phyloP scores from a whole-genome alignment of 2,329 filamentous ascomycete genomes.

The Pestalotiopsis sp. region DNA sequence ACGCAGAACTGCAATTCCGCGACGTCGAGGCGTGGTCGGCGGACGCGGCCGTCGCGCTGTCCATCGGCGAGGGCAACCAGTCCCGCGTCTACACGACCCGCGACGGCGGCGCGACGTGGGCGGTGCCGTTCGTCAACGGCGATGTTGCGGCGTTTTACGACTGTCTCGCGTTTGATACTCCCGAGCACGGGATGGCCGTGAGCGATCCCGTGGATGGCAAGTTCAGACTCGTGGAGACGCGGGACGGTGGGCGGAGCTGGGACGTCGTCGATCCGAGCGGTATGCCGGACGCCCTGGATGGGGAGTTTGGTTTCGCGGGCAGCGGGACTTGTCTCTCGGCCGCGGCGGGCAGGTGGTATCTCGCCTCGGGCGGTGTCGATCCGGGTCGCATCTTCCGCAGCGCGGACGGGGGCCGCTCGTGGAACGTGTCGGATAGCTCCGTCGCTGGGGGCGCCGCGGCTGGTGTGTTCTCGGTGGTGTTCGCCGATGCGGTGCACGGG shows the following conservation, averaged over 20 bases:
- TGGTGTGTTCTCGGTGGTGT: conserved; percentile 35
- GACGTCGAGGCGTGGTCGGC: conserved; percentile 41
- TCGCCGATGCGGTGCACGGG: conserved; percentile 26
- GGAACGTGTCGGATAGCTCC: conserved; percentile 26
- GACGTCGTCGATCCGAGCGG: conserved; percentile 21
- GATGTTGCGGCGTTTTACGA: conserved; percentile 34
- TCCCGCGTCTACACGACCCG: conserved; percentile 33
- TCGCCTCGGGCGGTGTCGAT: conserved; percentile 28
- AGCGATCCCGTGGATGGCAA: conserved; percentile 35
- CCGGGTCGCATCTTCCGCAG: conserved; percentile 31
- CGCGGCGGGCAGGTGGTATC: conserved; percentile 28
- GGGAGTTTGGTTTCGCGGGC: conserved; percentile 33
- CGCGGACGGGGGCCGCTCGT: conserved; percentile 22
- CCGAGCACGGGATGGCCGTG: conserved; percentile 28
- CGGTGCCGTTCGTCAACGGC: conserved; percentile 26
- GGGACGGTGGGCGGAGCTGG: conserved; percentile 30
- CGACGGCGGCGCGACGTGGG: conserved; percentile 31
- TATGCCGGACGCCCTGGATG: conserved; percentile 26
- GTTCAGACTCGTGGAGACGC: conserved; percentile 33
- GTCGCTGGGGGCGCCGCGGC: conserved; percentile 27
- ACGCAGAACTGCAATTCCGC: conserved; percentile 31
- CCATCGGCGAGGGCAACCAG: conserved; percentile 31
- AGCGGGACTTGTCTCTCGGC: conserved; percentile 35
- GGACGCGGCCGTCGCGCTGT: conserved; percentile 40
- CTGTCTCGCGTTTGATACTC: conserved; percentile 31